These are phyloP conservation scores for Teratosphaeria gauchensis DNA, from an alignment of 2,329 filamentous ascomycete genomes.

Conservation along the genomic window DNA sequence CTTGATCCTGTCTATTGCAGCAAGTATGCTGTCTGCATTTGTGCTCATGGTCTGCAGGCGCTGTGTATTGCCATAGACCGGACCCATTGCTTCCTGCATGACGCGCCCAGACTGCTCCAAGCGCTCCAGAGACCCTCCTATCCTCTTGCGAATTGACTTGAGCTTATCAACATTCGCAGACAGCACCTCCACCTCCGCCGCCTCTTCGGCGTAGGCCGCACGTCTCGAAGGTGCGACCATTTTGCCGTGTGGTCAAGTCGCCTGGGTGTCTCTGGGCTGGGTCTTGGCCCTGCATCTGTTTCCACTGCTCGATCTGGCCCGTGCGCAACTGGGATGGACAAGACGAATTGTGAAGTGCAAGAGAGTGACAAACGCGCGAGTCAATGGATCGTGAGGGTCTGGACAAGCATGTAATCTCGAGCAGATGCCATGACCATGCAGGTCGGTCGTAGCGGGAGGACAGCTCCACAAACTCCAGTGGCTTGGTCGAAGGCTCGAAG, in stretches of 20 bases:
- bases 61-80: slow-evolving; percentile 86
- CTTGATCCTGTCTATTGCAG: slow-evolving; percentile 77
- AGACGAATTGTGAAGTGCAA: neutral
- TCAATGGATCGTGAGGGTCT: no score
- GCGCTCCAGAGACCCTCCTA: slow-evolving; percentile 74
- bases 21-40: slow-evolving; percentile 79
- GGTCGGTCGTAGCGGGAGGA: no score
- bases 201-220: slow-evolving; percentile 54
- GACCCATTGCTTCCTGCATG: slow-evolving; percentile 83
- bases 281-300: neutral
- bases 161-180: slow-evolving; percentile 78
- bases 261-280: neutral
- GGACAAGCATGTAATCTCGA: no score
- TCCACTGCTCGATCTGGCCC: neutral
- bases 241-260: slow-evolving; percentile 2
- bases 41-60: slow-evolving; percentile 76
- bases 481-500: neutral
- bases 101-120: slow-evolving; percentile 83
- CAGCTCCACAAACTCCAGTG: neutral
- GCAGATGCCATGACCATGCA: neutral
- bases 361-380: no score
- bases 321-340: neutral
- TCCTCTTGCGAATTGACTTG: slow-evolving; percentile 86
- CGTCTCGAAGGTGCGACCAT: slow-evolving; percentile 47
- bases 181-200: slow-evolving; percentile 57